Base-by-base conservation (phyloP, 129 eudicot genomes). In the Flaveria sonorensis region DNA sequence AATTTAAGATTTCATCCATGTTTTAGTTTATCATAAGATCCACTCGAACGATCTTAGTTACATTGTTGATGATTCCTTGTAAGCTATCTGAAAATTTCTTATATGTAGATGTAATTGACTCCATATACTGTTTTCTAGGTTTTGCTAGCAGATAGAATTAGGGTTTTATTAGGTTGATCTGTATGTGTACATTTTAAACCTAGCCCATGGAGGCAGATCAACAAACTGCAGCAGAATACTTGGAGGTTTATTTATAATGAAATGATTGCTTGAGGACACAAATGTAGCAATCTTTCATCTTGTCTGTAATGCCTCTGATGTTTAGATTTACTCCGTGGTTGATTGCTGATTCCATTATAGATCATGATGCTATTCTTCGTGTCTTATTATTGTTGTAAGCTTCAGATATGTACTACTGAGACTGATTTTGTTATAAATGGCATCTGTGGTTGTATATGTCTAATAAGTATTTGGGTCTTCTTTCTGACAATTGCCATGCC, bases 21-120 rank as follows among this genome's bases (percentile, higher is more conserved):
- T 70, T 26, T 51, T 63, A 51, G 28, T 51, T 71, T 71, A 50
- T 71, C 18, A n/a, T 71, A 30, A 30, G 28, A 24, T 24, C n/a
- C n/a, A n/a, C n/a, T n/a, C n/a, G n/a, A n/a, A n/a, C n/a, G n/a
- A n/a, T n/a, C n/a, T n/a, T n/a, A n/a, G n/a, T n/a, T n/a, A n/a
- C n/a, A n/a, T n/a, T n/a, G n/a, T n/a, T n/a, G n/a, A n/a, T n/a
- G n/a, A n/a, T n/a, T n/a, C n/a, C n/a, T n/a, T n/a, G n/a, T n/a
- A n/a, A n/a, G n/a, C n/a, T n/a, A n/a, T n/a, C n/a, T n/a, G n/a
- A n/a, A n/a, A n/a, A n/a, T n/a, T n/a, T n/a, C n/a, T n/a, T n/a
- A n/a, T n/a, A n/a, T n/a, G n/a, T 28, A 3, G 32, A 28, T 32
- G 39, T 32, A 24, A 0, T 32, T 32, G 3, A 4, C 3, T 2